Evolutionary conservation across 768 basidiomycete species (phyloP), one percentile per base, ranked within the genome.

Genomic region (Suillus discolor): DNA sequence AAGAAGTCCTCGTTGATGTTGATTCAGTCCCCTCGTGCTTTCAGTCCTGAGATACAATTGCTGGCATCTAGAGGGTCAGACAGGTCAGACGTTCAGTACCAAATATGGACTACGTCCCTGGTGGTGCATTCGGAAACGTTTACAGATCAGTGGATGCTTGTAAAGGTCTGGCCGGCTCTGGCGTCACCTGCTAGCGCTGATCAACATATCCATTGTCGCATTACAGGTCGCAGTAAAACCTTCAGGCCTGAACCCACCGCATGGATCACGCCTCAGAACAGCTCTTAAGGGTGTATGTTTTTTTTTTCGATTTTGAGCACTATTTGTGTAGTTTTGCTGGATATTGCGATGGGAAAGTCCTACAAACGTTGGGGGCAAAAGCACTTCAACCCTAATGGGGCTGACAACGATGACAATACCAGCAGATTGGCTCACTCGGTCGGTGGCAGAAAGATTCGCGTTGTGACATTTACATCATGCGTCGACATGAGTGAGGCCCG

Each of bases 301-400:
- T n/a, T 31, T 34, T n/a, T 34, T 7, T 18, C 31, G 31, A 31
- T 4, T 31, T 6, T 31, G 25, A 28, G 25, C 25, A 28, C 25
- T 28, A 31, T 31, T 31, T 31, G 0, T 31, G 31, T 31, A 31
- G 18, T 25, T n/a, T 7, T 15, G 13, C 15, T n/a, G 70, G 71
- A 39, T 64, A n/a, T 44, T 72, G n/a, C 61, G 63, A 34, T 65
- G 65, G 25, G 71, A 70, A 54, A 39, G 31, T 31, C 31, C 4
- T 31, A 31, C 31, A 6, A 6, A 31, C 6, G 31, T 31, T 31
- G 31, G 31, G 31, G 31, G 31, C 31, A 31, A 31, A 31, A 31
- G 31, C 4, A 31, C 31, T 31, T 31, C 5, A 31, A 6, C 31
- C 31, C 31, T 31, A 31, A 31, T 31, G 31, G 31, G 31, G 31